These are phyloP conservation scores for Neofusicoccum laricinum DNA, from an alignment of 2,329 filamentous ascomycete species.

Conservation along the genomic window DNA sequence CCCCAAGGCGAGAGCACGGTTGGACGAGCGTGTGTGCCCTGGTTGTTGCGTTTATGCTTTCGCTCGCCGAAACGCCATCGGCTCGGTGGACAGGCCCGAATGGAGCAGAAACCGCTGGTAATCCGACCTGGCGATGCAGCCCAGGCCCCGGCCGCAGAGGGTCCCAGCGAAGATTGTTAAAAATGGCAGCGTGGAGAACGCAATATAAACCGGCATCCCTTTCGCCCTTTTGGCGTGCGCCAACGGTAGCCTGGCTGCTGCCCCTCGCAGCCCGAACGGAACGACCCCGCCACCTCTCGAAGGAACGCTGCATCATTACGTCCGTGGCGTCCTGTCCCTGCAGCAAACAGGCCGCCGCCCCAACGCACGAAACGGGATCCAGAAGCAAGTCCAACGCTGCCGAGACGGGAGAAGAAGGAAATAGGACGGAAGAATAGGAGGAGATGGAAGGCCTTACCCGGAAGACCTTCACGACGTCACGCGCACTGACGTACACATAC, in stretches of 20 bases:
- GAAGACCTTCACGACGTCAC: constrained; percentile 18
- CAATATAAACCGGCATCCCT: neutral
- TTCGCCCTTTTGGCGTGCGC: neutral
- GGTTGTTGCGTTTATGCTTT: neutral
- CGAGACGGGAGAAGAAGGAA: neutral
- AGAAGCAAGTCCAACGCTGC: neutral
- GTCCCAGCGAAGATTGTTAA: neutral
- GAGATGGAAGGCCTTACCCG: constrained; percentile 16
- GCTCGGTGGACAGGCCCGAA: neutral
- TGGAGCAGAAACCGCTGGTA: neutral
- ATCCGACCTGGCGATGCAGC: neutral
- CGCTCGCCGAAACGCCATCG: neutral
- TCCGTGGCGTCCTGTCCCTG: constrained; percentile 3
- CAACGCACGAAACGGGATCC: neutral
- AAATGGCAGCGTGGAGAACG: neutral
- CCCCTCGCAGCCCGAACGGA: neutral
- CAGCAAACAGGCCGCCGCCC: neutral
- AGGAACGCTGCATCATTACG: neutral
- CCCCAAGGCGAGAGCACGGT: neutral
- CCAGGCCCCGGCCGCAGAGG: neutral
- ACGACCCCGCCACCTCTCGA: neutral
- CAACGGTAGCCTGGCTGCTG: neutral
- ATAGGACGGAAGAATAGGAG: neutral
- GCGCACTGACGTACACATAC: constrained; percentile 19
- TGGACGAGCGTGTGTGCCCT: neutral